Conservation (phyloP, 202 grass and related monocot genomes). For the Schoenoplectus triqueter region DNA sequence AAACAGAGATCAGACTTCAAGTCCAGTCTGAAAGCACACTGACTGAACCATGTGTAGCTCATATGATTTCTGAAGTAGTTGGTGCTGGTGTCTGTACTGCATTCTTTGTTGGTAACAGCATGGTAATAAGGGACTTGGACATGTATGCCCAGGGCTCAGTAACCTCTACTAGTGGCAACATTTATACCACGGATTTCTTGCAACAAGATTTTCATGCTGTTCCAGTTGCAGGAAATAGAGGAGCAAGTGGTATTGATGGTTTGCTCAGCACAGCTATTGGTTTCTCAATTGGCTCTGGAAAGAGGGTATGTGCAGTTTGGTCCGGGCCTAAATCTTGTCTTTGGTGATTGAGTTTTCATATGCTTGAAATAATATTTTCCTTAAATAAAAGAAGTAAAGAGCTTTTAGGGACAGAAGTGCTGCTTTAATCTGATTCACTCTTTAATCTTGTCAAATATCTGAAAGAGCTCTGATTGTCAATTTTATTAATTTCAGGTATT, state of each 20-base stretch:
- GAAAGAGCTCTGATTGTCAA: neutral
- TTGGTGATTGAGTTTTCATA: constrained; percentile 13
- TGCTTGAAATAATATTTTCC: neutral
- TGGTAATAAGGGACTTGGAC: constrained; percentile 88
- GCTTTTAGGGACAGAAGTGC: neutral
- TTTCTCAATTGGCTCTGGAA: constrained; percentile 81
- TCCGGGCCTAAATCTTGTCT: constrained; percentile 11
- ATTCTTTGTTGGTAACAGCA: constrained; percentile 91
- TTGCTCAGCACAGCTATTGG: constrained; percentile 91
- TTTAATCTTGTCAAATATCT: neutral
- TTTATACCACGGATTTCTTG: constrained; percentile 2
- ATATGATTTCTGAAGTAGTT: constrained; percentile 69
- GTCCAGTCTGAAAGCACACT: constrained; percentile 63
- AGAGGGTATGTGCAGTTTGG: constrained; percentile 54
- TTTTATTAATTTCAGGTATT: constrained; percentile 61
- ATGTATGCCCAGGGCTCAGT: constrained; percentile 87
- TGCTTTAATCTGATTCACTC: neutral
- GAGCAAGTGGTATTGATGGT: constrained; percentile 99
- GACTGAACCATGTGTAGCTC: constrained; percentile 91
- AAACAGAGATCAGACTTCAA: constrained; percentile 73
- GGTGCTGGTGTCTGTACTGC: constrained; percentile 47
- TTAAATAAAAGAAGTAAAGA: constrained; percentile 3
- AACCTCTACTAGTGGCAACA: constrained; percentile 38
- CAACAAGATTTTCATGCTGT: constrained; percentile 56
- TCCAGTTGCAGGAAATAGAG: constrained; percentile 75